Base-by-base conservation (phyloP, 805 yeast species). In the Schwanniomyces polymorphus region DNA sequence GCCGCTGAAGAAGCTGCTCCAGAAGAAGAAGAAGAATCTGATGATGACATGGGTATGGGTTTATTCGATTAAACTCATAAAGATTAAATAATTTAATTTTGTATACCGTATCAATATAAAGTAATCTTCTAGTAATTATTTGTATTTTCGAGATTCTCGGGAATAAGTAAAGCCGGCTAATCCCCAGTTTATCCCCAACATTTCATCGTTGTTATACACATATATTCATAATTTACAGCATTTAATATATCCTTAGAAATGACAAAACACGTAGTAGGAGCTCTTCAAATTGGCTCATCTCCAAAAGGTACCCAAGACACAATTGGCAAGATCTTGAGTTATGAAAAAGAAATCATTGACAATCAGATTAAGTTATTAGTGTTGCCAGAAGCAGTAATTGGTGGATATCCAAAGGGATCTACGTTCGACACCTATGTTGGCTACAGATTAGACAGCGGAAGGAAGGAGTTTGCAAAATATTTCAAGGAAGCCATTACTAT, bases 11-110 rank as follows among this genome's bases (percentile, higher is more conserved):
- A 78, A 51, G 89, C 80, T 57, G 91, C 79, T 50, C 89, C 84
- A 56, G 88, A 80, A 45, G 91, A 76, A 50, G 96, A 77, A 65
- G 89, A 77, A 60, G 91, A 80, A 61, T 68, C 60, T 48, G 94
- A 81, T 59, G 87, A 80, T 72, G 97, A 90, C 83, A 90, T 92
- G 97, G 98, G 97, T 64, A 87, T 91, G 91, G 98, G 97, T 81
- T 82, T 92, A 76, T 92, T 92, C 85, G 99, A 91, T 83, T 92
- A 92, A 82, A 67, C 75, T 50, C 39, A 21, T 48, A 33, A 38
- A 49, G 42, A 12, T 40, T 38, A 42, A 11, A 25, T 42, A 29
- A 35, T 37, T 27, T 21, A 16, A 27, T 34, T 23, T 38, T 27
- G 39, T 45, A 41, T 45, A 39, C 8, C 18, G 12, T 14, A 41